A percentile compares a stretch with the other conserved stretches of the same genome.
Conservation (phyloP, 495 filamentous ascomycete species). For the Annulohypoxylon moriforme region DNA sequence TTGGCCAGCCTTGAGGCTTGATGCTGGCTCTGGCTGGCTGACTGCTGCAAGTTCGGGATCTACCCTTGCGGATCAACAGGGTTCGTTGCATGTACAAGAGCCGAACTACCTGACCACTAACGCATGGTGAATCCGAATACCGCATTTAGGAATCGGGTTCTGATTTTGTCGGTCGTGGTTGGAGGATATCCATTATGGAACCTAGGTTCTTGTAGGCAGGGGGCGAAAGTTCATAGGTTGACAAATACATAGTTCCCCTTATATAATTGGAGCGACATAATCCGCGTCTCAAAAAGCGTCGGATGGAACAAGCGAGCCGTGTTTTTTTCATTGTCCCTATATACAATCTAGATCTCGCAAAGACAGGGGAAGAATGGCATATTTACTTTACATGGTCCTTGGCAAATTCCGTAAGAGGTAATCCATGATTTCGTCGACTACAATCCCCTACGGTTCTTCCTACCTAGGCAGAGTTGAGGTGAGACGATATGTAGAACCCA, state of each 20-base stretch:
- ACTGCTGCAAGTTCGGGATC: slow-evolving; percentile 25
- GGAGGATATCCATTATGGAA: slow-evolving; percentile 12
- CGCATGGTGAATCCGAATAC: slow-evolving; percentile 26
- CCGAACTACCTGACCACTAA: slow-evolving; percentile 14
- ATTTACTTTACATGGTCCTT: slow-evolving; percentile 28
- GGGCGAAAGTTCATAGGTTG: background rate
- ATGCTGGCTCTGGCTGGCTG: too few species aligned
- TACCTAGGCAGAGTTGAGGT: slow-evolving; percentile 2
- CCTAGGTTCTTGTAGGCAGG: slow-evolving; percentile 4
- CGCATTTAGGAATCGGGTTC: slow-evolving; percentile 31
- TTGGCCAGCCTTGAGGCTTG: slow-evolving; percentile 22
- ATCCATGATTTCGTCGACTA: slow-evolving; percentile 32
- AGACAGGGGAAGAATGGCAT: slow-evolving; percentile 21
- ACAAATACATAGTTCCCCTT: slow-evolving; percentile 2
- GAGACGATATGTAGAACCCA: slow-evolving; percentile 23
- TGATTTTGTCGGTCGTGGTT: background rate
- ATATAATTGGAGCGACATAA: slow-evolving; percentile 25
- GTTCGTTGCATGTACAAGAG: slow-evolving; percentile 29
- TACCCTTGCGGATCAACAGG: slow-evolving; percentile 32
- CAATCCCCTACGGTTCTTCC: slow-evolving; percentile 20
- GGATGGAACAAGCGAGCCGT: slow-evolving; percentile 28
- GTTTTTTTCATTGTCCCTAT: slow-evolving; percentile 28
- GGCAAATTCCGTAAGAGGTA: slow-evolving; percentile 16
- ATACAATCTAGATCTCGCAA: slow-evolving; percentile 28
- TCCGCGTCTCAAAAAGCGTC: slow-evolving; percentile 24